Base-by-base conservation (phyloP, 495 filamentous ascomycete species). In the Hypoxylon rickii region DNA sequence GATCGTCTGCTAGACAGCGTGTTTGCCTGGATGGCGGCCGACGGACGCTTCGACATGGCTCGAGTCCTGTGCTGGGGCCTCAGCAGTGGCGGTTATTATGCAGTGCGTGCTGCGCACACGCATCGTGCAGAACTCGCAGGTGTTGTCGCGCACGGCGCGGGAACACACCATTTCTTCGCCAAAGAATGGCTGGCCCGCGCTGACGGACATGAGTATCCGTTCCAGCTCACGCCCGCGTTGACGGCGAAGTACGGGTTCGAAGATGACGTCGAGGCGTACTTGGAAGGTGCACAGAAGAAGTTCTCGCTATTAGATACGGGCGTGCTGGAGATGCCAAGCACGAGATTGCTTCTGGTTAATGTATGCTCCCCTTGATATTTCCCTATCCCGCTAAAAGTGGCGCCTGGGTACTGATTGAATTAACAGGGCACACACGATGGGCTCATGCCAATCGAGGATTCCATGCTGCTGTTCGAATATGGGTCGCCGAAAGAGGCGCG, bases 401-500 rank as follows among this genome's bases (percentile, higher is more conserved):
- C 19, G n/a, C 16, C 1, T 17, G 15, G 36, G 1, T 3, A 29
- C 10, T 29, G 24, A 29, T 29, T 10, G 24, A 34, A 13, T 29
- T n/a, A 26, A 20, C 22, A 87, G 81, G 87, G 88, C 10, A 82
- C 80, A 7, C 74, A 81, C 26, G 87, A 90, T 54, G 87, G 86
- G 6, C 76, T 91, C 39, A 88, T 89, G 71, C 89, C 89, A 0
- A 87, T 92, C 50, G 88, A 91, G 59, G 88, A 92, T 66, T 90
- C 78, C 53, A 83, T 82, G 66, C 71, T 84, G 58, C 73, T 83
- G 12, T 78, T 89, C 51, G 84, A 88, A 64, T 81, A 90, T 54
- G 88, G 88, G 10, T 77, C 78, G 48, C 83, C 85, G 21, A 93
- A 92, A 74, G 89, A 92, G 68, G 86, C 78, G 24, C 72, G 84